Base-by-base conservation (phyloP, 106 monocot genomes). In the Dendrobium catenatum region DNA sequence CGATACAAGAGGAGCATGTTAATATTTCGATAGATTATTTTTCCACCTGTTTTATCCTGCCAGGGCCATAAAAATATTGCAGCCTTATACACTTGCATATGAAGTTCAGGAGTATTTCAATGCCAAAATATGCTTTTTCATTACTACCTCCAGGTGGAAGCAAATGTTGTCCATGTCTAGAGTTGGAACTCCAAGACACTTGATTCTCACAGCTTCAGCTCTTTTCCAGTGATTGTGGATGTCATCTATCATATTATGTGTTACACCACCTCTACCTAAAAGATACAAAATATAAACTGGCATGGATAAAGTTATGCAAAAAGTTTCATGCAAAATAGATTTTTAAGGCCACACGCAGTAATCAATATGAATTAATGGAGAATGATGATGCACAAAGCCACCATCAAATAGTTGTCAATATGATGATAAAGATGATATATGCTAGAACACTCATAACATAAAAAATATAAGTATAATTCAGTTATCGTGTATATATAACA, bases 41-140 rank as follows among this genome's bases (percentile, higher is more conserved):
- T 89, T 10, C 95, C 95, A 77, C 95, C 95, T 54, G 93, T 93
- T 96, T 96, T 96, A 75, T 96, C 91, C 95, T 96, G 87, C 42
- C 49, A 54, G 67, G n/a, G 22, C 44, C 49, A 48, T 27, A 27
- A 76, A 49, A 76, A 74, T 6, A 74, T 42, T 6, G 15, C 43
- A n/a, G 74, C 6, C 43, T 74, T 74, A 20, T 10, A 3, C 40
- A 3, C 72, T 72, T 51, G 11, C 0, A 79, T 27, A 59, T 51
- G 26, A 59, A 40, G 75, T 20, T 15, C 9, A 55, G 51, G 49
- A 37, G 33, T 2, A 33, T 70, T 37, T 15, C 13, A 33, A 70
- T 70, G 70, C 22, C 37, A 9, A 20, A 19, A 73, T 1, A 41
- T 77, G 37, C 6, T 40, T 58, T 10, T 51, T 19, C 4, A 78